phyloP scores from a whole-genome alignment of 192 early-diverging fungal species.

The Coemansia sp. region DNA sequence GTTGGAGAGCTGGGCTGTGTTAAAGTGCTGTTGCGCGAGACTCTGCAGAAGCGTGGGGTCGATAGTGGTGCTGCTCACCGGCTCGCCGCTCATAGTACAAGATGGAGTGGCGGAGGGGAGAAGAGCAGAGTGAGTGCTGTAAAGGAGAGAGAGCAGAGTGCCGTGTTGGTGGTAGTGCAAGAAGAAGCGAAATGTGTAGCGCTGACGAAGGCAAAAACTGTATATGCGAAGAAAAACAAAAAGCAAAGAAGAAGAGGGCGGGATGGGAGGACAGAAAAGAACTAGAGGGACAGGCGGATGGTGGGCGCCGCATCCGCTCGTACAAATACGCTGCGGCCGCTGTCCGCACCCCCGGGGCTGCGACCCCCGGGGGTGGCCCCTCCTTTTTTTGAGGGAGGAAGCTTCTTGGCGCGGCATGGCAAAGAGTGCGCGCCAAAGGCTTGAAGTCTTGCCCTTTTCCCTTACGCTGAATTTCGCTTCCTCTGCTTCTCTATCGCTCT shows the following conservation, averaged over 20 bases:
- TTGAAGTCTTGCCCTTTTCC: constrained; percentile 1
- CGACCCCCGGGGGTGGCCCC: not conserved
- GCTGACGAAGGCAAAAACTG: not conserved
- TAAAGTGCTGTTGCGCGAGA: constrained; percentile 48
- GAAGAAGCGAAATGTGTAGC: no score
- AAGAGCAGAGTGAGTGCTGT: not conserved
- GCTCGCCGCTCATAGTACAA: constrained; percentile 57
- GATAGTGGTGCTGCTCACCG: constrained; percentile 42
- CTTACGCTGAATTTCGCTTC: not conserved
- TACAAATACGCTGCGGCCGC: constrained; percentile 14
- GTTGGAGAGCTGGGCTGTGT: constrained; percentile 42
- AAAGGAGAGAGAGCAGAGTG: not conserved
- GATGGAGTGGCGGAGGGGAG: not conserved
- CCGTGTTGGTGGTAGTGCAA: no score
- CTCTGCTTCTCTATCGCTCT: not conserved
- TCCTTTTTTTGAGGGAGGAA: not conserved
- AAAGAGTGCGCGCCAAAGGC: no score
- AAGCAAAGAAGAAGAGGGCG: not conserved
- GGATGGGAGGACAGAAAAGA: constrained; percentile 4
- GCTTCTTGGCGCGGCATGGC: no score
- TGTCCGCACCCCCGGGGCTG: constrained; percentile 7
- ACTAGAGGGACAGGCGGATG: constrained; percentile 6
- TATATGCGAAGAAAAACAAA: constrained; percentile 4
- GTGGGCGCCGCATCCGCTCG: constrained; percentile 11
- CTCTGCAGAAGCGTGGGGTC: constrained; percentile 55